Percentiles rank a stretch among this genome's conserved stretches.
These are phyloP conservation scores for Elsinoe necatrix DNA, from an alignment of 2,329 filamentous ascomycete species.

Conservation along the genomic window DNA sequence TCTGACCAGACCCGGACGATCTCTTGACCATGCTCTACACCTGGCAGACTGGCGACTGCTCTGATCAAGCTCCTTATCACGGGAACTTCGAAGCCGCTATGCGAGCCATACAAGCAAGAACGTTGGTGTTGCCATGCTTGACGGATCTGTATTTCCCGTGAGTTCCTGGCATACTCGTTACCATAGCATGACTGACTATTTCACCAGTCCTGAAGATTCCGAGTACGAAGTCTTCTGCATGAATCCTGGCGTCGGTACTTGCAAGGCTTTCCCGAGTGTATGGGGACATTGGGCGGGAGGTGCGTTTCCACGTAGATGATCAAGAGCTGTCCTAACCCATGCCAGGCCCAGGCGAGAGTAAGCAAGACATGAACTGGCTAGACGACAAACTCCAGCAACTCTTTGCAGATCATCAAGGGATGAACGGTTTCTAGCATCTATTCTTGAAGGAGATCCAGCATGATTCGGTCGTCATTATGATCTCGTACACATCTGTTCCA, in stretches of 20 bases:
- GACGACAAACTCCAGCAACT: conserved; percentile 52
- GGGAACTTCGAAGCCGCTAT: conserved; percentile 50
- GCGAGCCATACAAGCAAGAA: conserved; percentile 62
- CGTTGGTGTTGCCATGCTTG: conserved; percentile 60
- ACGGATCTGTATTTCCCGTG: conserved; percentile 75
- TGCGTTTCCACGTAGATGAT: conserved; percentile 28
- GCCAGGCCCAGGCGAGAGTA: conserved; percentile 58
- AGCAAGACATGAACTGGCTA: conserved; percentile 63
- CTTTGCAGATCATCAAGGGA: conserved; percentile 30
- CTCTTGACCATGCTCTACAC: conserved; percentile 66
- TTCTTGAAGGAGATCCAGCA: neutral
- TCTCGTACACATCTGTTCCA: conserved; percentile 13
- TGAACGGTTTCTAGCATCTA: neutral
- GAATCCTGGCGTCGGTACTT: conserved; percentile 48
- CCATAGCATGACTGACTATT: conserved; percentile 15
- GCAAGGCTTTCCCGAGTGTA: conserved; percentile 50
- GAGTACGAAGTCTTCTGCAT: conserved; percentile 61
- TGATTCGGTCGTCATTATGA: neutral
- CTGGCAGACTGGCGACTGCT: conserved; percentile 68
- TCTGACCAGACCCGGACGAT: conserved; percentile 59
- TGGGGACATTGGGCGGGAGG: conserved; percentile 53
- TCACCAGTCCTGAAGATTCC: conserved; percentile 60
- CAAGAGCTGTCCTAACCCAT: neutral
- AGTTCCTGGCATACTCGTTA: conserved; percentile 24
- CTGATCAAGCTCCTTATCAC: conserved; percentile 59